Evolutionary conservation across 2,329 filamentous ascomycete genomes (phyloP).

Genomic region (Corniculantispora saksenae): DNA sequence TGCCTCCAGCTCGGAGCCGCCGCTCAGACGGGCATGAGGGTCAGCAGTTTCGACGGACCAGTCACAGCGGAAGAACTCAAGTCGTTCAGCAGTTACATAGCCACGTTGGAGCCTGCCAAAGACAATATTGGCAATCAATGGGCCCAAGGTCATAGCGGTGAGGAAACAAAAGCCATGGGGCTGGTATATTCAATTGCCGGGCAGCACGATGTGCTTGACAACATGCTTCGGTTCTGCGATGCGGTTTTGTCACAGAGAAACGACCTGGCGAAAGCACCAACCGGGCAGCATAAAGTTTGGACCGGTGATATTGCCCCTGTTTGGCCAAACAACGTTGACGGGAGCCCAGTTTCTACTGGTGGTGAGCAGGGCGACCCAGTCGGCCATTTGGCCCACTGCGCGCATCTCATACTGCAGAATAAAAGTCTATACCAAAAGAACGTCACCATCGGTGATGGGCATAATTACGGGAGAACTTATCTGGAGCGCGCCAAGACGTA

Average conservation of each 20-base stretch:
- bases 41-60: background rate
- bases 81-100: background rate
- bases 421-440: background rate
- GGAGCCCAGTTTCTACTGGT: background rate
- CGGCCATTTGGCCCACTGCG: conserved; percentile 7
- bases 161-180: conserved; percentile 9
- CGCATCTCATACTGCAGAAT: background rate
- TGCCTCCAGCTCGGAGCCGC: background rate
- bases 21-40: background rate
- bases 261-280: background rate
- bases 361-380: conserved; percentile 12
- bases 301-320: conserved; percentile 5
- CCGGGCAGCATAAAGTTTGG: background rate
- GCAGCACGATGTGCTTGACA: background rate
- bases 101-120: background rate
- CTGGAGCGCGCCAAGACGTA: conserved; percentile 9
- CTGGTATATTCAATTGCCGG: background rate
- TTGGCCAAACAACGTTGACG: conserved; percentile 4
- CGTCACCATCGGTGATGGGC: background rate
- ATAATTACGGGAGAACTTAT: background rate
- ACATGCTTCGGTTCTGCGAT: conserved; percentile 3
- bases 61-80: background rate
- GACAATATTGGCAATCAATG: conserved; percentile 9
- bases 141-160: conserved; percentile 4
- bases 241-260: background rate